Evolutionary conservation across 306 rosid species (phyloP).

Genomic region (Canavalia gladiata): DNA sequence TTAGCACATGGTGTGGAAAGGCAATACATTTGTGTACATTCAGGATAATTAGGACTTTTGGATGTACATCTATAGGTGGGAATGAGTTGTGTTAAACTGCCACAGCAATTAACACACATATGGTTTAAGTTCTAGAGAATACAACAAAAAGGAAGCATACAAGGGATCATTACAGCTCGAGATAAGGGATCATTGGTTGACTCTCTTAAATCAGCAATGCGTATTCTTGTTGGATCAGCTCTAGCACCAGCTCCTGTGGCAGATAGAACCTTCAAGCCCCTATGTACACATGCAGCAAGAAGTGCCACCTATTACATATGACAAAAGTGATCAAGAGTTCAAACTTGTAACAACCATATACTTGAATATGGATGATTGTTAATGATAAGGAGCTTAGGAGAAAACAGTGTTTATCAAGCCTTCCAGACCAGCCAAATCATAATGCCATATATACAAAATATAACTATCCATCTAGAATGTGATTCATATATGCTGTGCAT

Average conservation of each 20-base stretch:
- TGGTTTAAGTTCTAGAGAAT: conserved; percentile 12
- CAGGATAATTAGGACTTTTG: conserved; percentile 11
- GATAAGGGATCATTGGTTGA: conserved; percentile 94
- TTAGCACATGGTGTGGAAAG: conserved; percentile 26
- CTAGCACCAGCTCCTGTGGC: conserved; percentile 98
- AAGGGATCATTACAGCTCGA: conserved; percentile 71
- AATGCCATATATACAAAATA: not conserved
- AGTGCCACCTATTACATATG: conserved; percentile 86
- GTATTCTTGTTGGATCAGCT: conserved; percentile 96
- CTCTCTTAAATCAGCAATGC: conserved; percentile 88
- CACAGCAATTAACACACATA: conserved; percentile 5
- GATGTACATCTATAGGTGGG: conserved; percentile 25
- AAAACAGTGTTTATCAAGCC: not conserved
- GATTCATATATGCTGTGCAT: conserved; percentile 21
- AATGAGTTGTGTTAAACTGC: conserved; percentile 16
- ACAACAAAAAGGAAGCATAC: conserved; percentile 20
- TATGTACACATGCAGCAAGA: conserved; percentile 95
- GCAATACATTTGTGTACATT: conserved; percentile 17
- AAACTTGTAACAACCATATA: conserved; percentile 38
- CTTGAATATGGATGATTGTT: conserved; percentile 15
- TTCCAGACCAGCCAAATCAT: conserved; percentile 35
- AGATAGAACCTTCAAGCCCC: conserved; percentile 93
- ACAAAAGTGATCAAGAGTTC: conserved; percentile 52
- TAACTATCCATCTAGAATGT: not conserved
- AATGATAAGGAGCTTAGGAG: conserved; percentile 18